phyloP scores from a whole-genome alignment of 2,329 filamentous ascomycete species.

The Penicillium hordei region DNA sequence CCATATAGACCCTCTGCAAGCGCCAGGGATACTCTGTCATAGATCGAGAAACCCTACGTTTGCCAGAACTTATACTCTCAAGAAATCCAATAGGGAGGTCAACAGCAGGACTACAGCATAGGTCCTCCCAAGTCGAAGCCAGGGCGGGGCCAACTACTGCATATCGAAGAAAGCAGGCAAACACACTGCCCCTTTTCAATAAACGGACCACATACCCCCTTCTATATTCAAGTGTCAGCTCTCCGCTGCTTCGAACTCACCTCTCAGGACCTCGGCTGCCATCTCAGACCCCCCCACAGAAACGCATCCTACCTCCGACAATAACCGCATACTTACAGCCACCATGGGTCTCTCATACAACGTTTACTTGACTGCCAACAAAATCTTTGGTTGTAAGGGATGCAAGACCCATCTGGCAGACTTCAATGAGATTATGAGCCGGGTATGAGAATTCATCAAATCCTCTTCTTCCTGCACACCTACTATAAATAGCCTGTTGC shows the following conservation, averaged over 20 bases:
- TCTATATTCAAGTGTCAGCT: slow-evolving; percentile 1
- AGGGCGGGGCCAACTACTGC: slow-evolving; percentile 11
- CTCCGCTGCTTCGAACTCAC: slow-evolving; percentile 20
- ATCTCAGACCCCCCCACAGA: neutral
- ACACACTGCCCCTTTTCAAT: slow-evolving; percentile 5
- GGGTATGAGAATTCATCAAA: slow-evolving; percentile 54
- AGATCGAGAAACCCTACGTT: neutral
- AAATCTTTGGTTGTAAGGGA: slow-evolving; percentile 88
- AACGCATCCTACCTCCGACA: neutral
- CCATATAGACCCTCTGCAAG: neutral
- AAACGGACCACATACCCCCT: slow-evolving; percentile 3
- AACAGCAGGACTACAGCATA: neutral
- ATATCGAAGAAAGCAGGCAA: slow-evolving; percentile 8
- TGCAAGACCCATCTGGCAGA: slow-evolving; percentile 96
- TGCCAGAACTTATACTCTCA: neutral
- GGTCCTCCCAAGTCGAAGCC: slow-evolving; percentile 3
- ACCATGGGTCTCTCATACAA: slow-evolving; percentile 88
- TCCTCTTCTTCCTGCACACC: neutral
- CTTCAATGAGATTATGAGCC: slow-evolving; percentile 92
- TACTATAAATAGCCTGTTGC: slow-evolving; percentile 1
- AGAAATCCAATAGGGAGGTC: neutral
- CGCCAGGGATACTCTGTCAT: neutral
- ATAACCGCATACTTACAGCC: slow-evolving; percentile 19
- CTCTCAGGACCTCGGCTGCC: slow-evolving; percentile 18
- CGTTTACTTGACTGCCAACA: slow-evolving; percentile 79